Base-by-base conservation (phyloP, 495 filamentous ascomycete genomes). In the Pyronema domesticum region DNA sequence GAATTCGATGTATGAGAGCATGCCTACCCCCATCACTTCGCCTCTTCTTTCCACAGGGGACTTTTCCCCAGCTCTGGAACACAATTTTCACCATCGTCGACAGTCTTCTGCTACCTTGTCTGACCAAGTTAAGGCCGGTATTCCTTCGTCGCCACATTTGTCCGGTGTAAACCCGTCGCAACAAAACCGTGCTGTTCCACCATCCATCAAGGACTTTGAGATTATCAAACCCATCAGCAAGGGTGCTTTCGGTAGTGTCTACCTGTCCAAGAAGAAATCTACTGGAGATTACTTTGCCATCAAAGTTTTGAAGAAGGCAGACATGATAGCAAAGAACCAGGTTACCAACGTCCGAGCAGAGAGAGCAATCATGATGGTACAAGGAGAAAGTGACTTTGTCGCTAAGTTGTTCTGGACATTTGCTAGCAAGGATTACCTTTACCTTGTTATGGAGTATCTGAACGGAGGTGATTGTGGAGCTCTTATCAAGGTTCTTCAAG, bases 311-410 rank as follows among this genome's bases (percentile, higher is more conserved):
- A 95, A 95, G 70, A 98, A 98, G 67, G 89, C 93, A 8, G 91
- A 98, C 71, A 98, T 98, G 91, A 86, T 98, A 58, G 93, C 93
- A 51, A 98, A 98, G 68, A 98, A 98, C 68, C 91, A 98, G 67
- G 88, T 96, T 62, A 95, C 89, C 46, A 98, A 98, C 65, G 91
- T 98, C 58, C 95, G 96, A 70, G 91, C 93, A 9, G 91, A 98
- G 68, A 77, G 91, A 58, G 93, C 93, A n/a, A 98, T 98, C 62
- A 95, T 98, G 91, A 98, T 98, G 93, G 94, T 91, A 80, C 93
- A 98, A 71, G 93, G 93, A 23, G 91, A 96, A 65, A 98, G 91
- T 68, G 91, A 98, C 58, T 98, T 96, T 68, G 91, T 98, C 48
- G 91, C 91, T 13, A 98, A 98, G 68, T 74, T 98, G 6, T 96